A percentile compares a stretch with the other conserved stretches of the same genome.
Evolutionary conservation across 1,284 basidiomycete genomes (phyloP).

Genomic region (Naganishia sp.): DNA sequence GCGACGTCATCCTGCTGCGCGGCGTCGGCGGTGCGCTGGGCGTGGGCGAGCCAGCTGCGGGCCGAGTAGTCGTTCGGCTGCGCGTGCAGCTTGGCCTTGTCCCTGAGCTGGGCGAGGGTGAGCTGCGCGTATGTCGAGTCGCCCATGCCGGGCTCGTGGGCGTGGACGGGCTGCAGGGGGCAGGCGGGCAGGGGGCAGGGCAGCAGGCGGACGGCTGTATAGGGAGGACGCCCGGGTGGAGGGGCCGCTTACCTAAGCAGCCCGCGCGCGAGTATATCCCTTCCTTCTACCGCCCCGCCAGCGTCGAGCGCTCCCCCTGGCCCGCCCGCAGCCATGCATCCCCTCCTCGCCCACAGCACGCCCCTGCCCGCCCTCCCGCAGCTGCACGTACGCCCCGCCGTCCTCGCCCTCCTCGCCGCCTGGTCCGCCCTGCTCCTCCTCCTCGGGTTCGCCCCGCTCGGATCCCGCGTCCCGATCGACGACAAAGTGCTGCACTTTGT

Average conservation of each 20-base stretch:
- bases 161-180: not conserved
- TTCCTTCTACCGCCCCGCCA: not conserved
- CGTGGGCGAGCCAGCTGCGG: slow-evolving; percentile 48
- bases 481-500: slow-evolving; percentile 54
- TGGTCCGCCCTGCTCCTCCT: slow-evolving; percentile 51
- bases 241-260: not conserved
- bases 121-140: slow-evolving; percentile 34
- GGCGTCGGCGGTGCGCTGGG: slow-evolving; percentile 44
- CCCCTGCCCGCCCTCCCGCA: slow-evolving; percentile 11
- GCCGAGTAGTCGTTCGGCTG: slow-evolving; percentile 38
- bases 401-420: slow-evolving; percentile 48
- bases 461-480: slow-evolving; percentile 46
- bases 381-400: slow-evolving; percentile 37
- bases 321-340: not conserved
- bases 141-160: not conserved
- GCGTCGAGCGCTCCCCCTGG: no score
- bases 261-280: not conserved
- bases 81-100: slow-evolving; percentile 36
- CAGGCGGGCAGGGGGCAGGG: not conserved
- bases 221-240: not conserved
- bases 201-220: not conserved
- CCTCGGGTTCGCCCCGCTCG: slow-evolving; percentile 50
- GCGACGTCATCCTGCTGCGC: slow-evolving; percentile 45
- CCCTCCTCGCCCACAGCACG: slow-evolving; percentile 15
- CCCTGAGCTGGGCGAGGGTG: slow-evolving; percentile 38